Conservation (phyloP, 2,329 filamentous ascomycete genomes). For the Basipetospora chlamydospora region DNA sequence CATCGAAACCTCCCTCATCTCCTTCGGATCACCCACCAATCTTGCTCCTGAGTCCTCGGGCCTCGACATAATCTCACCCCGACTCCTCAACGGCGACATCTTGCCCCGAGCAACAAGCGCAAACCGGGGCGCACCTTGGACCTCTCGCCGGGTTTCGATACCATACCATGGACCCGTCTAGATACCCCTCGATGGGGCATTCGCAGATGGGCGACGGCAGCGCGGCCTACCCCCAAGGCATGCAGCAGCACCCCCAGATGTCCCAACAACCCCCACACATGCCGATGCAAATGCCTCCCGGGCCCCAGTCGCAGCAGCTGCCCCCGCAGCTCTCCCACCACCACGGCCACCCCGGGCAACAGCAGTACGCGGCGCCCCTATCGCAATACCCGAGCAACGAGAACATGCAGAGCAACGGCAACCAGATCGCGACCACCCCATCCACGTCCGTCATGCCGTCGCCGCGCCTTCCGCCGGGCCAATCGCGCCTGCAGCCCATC, state of each 20-base stretch:
- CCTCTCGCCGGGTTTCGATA: too few relatives aligned
- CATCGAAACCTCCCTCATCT: too few relatives aligned
- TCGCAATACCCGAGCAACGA: slow-evolving; percentile 3
- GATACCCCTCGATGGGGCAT: slow-evolving; percentile 2
- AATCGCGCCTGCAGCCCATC: slow-evolving; percentile 9
- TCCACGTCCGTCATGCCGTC: slow-evolving; percentile 2
- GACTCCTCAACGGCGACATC: too few relatives aligned
- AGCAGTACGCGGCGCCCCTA: slow-evolving; percentile 2
- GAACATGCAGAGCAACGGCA: slow-evolving; percentile 5
- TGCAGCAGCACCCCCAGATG: slow-evolving; percentile 5
- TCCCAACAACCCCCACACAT: slow-evolving; percentile 3
- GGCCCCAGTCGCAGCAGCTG: slow-evolving; percentile 2
- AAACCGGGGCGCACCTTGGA: too few relatives aligned
- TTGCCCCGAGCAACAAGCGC: too few relatives aligned
- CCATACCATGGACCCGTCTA: slow-evolving; percentile 4
- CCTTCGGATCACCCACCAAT: too few relatives aligned
- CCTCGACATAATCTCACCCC: too few relatives aligned
- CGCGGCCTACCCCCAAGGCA: slow-evolving; percentile 2
- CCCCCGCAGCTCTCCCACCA: background rate
- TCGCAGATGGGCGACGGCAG: slow-evolving; percentile 3
- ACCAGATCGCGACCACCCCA: background rate
- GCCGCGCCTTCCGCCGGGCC: slow-evolving; percentile 3
- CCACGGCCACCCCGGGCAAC: slow-evolving; percentile 3
- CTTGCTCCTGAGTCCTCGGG: too few relatives aligned
- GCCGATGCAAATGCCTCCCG: slow-evolving; percentile 4